A percentile compares a stretch with the other conserved stretches of the same genome.
Evolutionary conservation across 1,284 basidiomycete genomes (phyloP).

Genomic region (Coniferiporia sulphurascens): DNA sequence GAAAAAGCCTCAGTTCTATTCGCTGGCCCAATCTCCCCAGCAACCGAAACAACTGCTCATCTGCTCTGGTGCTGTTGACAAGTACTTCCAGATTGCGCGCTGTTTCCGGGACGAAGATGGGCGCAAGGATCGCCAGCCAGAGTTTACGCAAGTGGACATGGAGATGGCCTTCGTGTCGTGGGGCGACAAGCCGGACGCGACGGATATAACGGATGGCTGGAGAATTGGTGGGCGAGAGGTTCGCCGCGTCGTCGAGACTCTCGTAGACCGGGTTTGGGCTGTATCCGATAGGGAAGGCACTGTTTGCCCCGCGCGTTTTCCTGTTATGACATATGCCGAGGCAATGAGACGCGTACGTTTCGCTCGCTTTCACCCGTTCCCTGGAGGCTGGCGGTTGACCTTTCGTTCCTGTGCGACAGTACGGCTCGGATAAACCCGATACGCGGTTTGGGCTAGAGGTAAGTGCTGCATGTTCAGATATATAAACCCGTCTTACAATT

Average conservation of each 20-base stretch:
- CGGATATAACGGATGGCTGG: constrained; percentile 47
- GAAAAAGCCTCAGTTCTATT: constrained; percentile 66
- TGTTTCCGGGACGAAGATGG: constrained; percentile 97
- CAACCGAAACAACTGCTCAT: constrained; percentile 95
- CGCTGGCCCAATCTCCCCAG: constrained; percentile 91
- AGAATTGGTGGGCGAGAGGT: constrained; percentile 81
- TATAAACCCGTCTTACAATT: neutral
- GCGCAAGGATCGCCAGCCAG: constrained; percentile 90
- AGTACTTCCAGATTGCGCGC: constrained; percentile 89
- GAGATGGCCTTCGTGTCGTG: constrained; percentile 96
- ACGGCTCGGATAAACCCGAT: constrained; percentile 95
- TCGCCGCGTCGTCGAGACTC: constrained; percentile 65
- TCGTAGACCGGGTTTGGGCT: constrained; percentile 75
- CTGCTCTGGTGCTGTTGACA: constrained; percentile 84
- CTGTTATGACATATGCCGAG: constrained; percentile 79
- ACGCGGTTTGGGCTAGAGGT: constrained; percentile 84
- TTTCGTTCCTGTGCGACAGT: constrained; percentile 40
- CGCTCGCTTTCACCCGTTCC: neutral
- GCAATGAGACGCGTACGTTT: constrained; percentile 78
- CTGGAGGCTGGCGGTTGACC: neutral
- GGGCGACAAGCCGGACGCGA: constrained; percentile 31
- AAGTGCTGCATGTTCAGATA: constrained; percentile 21
- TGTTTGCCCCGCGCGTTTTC: constrained; percentile 56
- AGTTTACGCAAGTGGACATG: constrained; percentile 95
- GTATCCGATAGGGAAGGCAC: constrained; percentile 42